Conservation (phyloP, 352 stramenopile genomes). For the Phytophthora hybrid region DNA sequence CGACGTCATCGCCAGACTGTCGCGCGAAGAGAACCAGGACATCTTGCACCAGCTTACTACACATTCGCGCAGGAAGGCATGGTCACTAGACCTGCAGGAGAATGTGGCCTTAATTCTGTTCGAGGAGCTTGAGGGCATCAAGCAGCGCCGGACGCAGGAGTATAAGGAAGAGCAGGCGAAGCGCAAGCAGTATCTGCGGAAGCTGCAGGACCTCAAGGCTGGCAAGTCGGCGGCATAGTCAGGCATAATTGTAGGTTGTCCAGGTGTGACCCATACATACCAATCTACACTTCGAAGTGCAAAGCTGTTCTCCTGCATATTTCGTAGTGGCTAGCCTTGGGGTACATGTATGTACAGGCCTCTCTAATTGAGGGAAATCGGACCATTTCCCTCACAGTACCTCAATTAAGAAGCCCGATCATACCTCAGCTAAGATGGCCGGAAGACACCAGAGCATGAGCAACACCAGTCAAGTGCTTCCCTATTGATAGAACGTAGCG, state of each 20-base stretch:
- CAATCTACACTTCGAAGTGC: too few species aligned
- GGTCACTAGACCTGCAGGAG: constrained; percentile 62
- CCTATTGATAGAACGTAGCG: too few species aligned
- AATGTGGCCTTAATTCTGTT: constrained; percentile 50
- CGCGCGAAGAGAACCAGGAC: constrained; percentile 49
- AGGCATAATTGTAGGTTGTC: constrained; percentile 19
- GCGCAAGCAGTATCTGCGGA: constrained; percentile 42
- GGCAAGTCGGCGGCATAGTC: constrained; percentile 17
- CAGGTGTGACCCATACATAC: too few species aligned
- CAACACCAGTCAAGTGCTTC: too few species aligned
- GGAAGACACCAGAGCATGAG: too few species aligned
- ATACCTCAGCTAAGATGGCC: too few species aligned
- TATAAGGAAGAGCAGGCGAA: constrained; percentile 43
- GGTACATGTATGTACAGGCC: too few species aligned
- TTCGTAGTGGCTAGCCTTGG: too few species aligned
- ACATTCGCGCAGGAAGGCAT: constrained; percentile 57
- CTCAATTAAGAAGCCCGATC: too few species aligned
- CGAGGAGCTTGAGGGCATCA: constrained; percentile 43
- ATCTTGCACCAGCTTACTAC: constrained; percentile 61
- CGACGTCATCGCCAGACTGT: constrained; percentile 42
- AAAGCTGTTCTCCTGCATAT: too few species aligned
- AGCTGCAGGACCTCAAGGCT: constrained; percentile 36
- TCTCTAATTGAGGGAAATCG: too few species aligned
- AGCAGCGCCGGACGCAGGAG: constrained; percentile 35
- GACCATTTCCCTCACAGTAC: too few species aligned